These are phyloP conservation scores for Stephania japonica DNA, from an alignment of 164 flowering plant species.

Conservation along the genomic window DNA sequence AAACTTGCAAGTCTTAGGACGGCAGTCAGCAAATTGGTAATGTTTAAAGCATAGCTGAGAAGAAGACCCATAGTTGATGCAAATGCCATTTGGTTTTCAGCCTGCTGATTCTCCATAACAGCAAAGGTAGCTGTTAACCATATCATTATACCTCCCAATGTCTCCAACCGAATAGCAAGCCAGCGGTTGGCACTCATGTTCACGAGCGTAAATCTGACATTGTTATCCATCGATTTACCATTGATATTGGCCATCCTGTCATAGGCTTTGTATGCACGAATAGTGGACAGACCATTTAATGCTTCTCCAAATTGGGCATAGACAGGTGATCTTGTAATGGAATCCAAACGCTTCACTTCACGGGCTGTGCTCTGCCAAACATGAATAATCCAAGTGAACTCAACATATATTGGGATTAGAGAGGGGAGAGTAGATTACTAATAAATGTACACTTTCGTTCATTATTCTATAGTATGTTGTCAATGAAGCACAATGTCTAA, in stretches of 20 bases:
- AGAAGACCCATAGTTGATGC: constrained; percentile 99
- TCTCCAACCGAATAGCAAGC: constrained; percentile 88
- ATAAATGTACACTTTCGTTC: background rate
- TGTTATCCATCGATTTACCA: constrained; percentile 93
- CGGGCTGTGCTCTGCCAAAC: constrained; percentile 80
- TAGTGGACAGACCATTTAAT: constrained; percentile 80
- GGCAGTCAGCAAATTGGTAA: constrained; percentile 70
- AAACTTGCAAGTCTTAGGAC: constrained; percentile 90
- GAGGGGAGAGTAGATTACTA: background rate
- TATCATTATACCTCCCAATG: constrained; percentile 91
- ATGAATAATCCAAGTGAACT: background rate
- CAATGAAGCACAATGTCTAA: no score
- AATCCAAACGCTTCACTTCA: constrained; percentile 94
- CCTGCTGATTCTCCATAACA: constrained; percentile 90
- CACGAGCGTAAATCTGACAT: constrained; percentile 82
- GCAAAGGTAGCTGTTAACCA: constrained; percentile 99
- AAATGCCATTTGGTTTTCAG: constrained; percentile 77
- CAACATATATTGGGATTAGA: background rate
- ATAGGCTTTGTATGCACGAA: constrained; percentile 96
- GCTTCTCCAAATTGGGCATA: constrained; percentile 99
- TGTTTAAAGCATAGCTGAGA: constrained; percentile 88
- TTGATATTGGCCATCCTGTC: constrained; percentile 90
- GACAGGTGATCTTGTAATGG: constrained; percentile 91
- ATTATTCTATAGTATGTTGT: no score
- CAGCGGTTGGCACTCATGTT: constrained; percentile 91